phyloP scores from a whole-genome alignment of 805 yeast species.

The Vanderwaltozyma yarrowii region DNA sequence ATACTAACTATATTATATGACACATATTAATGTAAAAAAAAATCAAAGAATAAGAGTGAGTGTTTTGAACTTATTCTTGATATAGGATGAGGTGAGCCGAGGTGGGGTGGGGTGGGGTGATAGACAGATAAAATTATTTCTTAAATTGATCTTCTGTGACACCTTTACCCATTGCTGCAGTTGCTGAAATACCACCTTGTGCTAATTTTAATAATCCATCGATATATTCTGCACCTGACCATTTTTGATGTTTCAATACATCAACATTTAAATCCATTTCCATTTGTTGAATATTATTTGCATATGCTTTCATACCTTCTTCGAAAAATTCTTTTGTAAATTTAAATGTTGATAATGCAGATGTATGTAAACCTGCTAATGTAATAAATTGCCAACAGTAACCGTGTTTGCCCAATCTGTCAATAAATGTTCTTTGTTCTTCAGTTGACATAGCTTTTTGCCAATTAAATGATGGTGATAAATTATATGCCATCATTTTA shows the following conservation, averaged over 20 bases:
- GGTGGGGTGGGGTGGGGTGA: too few relatives aligned
- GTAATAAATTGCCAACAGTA: conserved; percentile 98
- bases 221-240: conserved; percentile 98
- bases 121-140: too few relatives aligned
- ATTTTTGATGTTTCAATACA: conserved; percentile 94
- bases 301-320: conserved; percentile 94
- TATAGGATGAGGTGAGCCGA: too few relatives aligned
- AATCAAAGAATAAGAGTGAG: too few relatives aligned
- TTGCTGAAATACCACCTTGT: conserved; percentile 88
- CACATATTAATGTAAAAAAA: too few relatives aligned
- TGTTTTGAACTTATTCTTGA: too few relatives aligned
- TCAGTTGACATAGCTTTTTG: conserved; percentile 78
- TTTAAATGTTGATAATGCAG: conserved; percentile 82
- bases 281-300: conserved; percentile 71
- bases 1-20: too few relatives aligned
- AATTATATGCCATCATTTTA: conserved; percentile 94
- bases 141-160: conserved; percentile 96
- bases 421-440: conserved; percentile 86
- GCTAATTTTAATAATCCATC: conserved; percentile 84
- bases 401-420: conserved; percentile 78
- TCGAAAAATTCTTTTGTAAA: conserved; percentile 70
- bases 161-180: conserved; percentile 98
- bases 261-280: conserved; percentile 88
- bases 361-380: conserved; percentile 92
- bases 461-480: conserved; percentile 98